Conservation (phyloP, 768 basidiomycete species). For the Leucosporidium scottii region DNA sequence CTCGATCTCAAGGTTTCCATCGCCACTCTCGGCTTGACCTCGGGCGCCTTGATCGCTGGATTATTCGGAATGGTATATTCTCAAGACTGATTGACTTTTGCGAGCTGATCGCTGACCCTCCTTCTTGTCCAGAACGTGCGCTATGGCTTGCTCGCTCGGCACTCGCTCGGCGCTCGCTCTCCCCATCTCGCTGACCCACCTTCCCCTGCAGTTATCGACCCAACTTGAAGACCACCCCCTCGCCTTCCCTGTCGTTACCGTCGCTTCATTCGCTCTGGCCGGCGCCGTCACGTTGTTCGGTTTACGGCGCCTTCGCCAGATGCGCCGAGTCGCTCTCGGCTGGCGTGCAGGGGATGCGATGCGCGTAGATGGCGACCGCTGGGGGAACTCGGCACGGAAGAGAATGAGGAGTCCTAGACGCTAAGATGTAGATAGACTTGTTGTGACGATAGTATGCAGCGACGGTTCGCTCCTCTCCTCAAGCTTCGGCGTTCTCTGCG, state of each 20-base stretch:
- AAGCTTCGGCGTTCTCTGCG: too few relatives aligned
- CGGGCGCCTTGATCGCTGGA: slow-evolving; percentile 81
- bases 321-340: slow-evolving; percentile 42
- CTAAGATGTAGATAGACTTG: too few relatives aligned
- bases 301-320: slow-evolving; percentile 51
- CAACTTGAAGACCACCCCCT: slow-evolving; percentile 65
- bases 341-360: slow-evolving; percentile 1
- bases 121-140: slow-evolving; percentile 9
- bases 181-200: neutral
- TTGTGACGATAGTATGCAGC: too few relatives aligned
- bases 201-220: slow-evolving; percentile 55
- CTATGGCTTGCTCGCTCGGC: neutral
- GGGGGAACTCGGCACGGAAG: too few relatives aligned
- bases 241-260: slow-evolving; percentile 65
- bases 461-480: too few relatives aligned
- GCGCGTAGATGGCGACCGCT: too few relatives aligned
- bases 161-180: neutral
- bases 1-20: slow-evolving; percentile 94
- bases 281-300: slow-evolving; percentile 60
- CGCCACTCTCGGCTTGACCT: slow-evolving; percentile 82
- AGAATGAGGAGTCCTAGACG: too few relatives aligned
- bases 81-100: neutral
- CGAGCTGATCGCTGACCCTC: neutral
- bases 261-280: slow-evolving; percentile 54
- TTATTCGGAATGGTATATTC: slow-evolving; percentile 72